Evolutionary conservation across 1,284 basidiomycete species (phyloP).

Genomic region (Sanguinoderma infundibulare): DNA sequence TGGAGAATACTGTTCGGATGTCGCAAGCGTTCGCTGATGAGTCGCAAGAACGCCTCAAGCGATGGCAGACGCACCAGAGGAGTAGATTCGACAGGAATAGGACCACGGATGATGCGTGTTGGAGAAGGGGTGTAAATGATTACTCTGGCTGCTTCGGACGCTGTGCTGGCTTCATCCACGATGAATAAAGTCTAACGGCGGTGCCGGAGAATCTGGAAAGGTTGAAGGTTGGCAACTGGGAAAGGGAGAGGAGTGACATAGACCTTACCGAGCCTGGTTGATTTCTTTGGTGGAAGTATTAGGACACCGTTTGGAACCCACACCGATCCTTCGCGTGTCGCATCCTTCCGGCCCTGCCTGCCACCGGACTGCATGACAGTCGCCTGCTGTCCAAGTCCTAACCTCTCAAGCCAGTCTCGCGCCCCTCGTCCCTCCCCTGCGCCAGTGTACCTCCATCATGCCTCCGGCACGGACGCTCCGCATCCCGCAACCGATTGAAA

Average conservation of each 20-base stretch:
- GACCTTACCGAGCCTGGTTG: neutral
- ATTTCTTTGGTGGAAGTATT: no score
- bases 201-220: neutral
- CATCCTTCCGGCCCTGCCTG: no score
- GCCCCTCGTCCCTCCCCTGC: no score
- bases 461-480: no score
- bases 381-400: no score
- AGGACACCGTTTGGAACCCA: no score
- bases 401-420: no score
- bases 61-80: constrained; percentile 14
- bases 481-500: no score
- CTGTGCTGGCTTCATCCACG: constrained; percentile 22
- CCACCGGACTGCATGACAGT: no score
- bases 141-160: constrained; percentile 19
- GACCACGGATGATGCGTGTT: constrained; percentile 18
- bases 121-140: constrained; percentile 22
- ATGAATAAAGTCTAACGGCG: constrained; percentile 5
- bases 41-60: constrained; percentile 13
- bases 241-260: no score
- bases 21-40: constrained; percentile 3
- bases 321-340: no score
- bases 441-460: no score
- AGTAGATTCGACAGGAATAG: constrained; percentile 18
- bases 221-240: neutral
- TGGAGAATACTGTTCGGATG: constrained; percentile 17